Conservation (phyloP, 169 alveolate genomes). For the Plasmodium malariae region DNA sequence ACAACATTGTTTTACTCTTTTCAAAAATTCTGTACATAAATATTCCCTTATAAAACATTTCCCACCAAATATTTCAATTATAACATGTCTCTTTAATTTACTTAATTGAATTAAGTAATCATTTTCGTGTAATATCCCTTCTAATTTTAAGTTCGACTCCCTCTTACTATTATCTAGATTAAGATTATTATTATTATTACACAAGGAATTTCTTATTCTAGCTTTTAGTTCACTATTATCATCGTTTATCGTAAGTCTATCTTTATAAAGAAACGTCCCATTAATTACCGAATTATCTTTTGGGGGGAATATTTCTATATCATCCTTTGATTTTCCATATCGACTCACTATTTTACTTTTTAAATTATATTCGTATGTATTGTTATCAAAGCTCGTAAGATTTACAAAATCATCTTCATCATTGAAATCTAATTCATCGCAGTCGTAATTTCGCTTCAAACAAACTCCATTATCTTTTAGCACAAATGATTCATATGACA, state of each 20-base stretch:
- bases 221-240: constrained; percentile 35
- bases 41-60: constrained; percentile 74
- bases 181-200: constrained; percentile 21
- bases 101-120: constrained; percentile 62
- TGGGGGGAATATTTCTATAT: constrained; percentile 3
- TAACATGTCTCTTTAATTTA: constrained; percentile 71
- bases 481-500: constrained; percentile 43
- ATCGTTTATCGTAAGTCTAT: constrained; percentile 17
- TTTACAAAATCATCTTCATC: constrained; percentile 30
- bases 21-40: constrained; percentile 68
- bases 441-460: constrained; percentile 16
- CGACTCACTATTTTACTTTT: constrained; percentile 30
- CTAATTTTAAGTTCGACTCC: constrained; percentile 59
- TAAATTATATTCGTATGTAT: constrained; percentile 3
- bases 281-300: constrained; percentile 26
- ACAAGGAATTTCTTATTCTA: constrained; percentile 46
- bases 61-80: constrained; percentile 71
- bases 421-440: constrained; percentile 33
- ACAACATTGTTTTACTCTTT: constrained; percentile 72
- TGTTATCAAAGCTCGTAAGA: constrained; percentile 17
- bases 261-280: constrained; percentile 23
- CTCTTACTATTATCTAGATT: constrained; percentile 4
- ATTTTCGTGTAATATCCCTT: constrained; percentile 60
- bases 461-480: constrained; percentile 8
- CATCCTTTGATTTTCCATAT: constrained; percentile 18